phyloP scores from a whole-genome alignment of 768 basidiomycete species.

The Lentinula raphanica region DNA sequence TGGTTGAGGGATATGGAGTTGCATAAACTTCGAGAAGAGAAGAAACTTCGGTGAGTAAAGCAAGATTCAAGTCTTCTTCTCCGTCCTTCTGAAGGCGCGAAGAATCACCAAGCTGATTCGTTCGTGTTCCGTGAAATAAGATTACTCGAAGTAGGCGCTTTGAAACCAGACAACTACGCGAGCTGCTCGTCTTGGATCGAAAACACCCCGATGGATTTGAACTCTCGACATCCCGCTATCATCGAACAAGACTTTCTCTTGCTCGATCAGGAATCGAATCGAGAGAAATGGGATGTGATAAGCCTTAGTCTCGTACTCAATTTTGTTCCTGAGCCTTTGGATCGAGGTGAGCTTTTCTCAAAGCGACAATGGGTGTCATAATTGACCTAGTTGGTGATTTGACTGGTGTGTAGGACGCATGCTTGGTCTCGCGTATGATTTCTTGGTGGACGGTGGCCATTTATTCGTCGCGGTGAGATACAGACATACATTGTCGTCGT shows the following conservation, averaged over 20 bases:
- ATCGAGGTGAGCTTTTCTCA: constrained; percentile 58
- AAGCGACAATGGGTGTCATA: too few species aligned
- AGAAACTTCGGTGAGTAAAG: constrained; percentile 36
- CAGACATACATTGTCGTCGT: constrained; percentile 10
- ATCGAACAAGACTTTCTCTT: constrained; percentile 81
- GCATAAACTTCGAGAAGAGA: constrained; percentile 19
- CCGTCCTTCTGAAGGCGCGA: too few species aligned
- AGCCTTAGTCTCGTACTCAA: constrained; percentile 89
- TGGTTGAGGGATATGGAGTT: constrained; percentile 63
- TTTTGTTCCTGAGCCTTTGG: constrained; percentile 70
- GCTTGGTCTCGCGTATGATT: constrained; percentile 54
- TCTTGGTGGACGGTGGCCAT: constrained; percentile 50
- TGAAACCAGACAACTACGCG: constrained; percentile 78
- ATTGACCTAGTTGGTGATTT: too few species aligned
- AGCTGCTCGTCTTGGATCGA: constrained; percentile 67
- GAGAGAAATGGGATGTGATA: constrained; percentile 66
- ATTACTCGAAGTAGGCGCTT: constrained; percentile 83
- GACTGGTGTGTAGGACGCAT: constrained; percentile 58
- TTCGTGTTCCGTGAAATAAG: constrained; percentile 33
- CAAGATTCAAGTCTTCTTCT: constrained; percentile 7
- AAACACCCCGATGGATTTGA: constrained; percentile 74
- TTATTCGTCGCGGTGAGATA: constrained; percentile 72
- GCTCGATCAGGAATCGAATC: constrained; percentile 46
- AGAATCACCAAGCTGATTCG: background rate
- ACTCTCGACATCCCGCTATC: constrained; percentile 77